Evolutionary conservation across 257 asterid species (phyloP).

Genomic region (Solanum microdontum): DNA sequence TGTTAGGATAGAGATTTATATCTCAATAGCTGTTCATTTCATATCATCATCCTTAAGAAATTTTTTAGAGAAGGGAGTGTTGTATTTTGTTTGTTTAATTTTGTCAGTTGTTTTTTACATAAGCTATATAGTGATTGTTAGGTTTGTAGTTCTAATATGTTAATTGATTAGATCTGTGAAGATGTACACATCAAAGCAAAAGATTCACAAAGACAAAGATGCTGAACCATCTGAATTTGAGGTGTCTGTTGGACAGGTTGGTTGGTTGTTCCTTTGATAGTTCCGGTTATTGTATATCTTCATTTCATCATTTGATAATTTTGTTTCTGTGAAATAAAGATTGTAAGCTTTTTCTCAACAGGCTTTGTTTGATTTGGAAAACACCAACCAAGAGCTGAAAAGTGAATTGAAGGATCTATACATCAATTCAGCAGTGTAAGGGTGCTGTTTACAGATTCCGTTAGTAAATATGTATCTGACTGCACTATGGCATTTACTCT

Average conservation of each 20-base stretch:
- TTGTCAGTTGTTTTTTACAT: not conserved
- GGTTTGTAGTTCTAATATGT: not conserved
- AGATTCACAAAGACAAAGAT: conserved; percentile 68
- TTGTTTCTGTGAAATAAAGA: not conserved
- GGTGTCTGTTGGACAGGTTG: conserved; percentile 77
- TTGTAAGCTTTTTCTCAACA: not conserved
- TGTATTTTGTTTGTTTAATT: not conserved
- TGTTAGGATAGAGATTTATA: not conserved
- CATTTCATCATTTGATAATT: not conserved
- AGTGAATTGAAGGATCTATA: conserved; percentile 78
- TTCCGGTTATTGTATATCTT: not conserved
- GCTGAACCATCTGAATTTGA: conserved; percentile 87
- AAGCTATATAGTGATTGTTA: not conserved
- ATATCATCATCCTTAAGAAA: not conserved
- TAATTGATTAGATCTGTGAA: conserved; percentile 22
- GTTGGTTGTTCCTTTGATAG: not conserved
- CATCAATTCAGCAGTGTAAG: conserved; percentile 76
- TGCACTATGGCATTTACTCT: not conserved
- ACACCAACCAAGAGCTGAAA: conserved; percentile 73
- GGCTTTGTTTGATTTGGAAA: conserved; percentile 84
- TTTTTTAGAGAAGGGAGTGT: not conserved
- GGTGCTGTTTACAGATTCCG: not conserved
- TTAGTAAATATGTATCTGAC: not conserved
- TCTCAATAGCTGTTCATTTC: not conserved
- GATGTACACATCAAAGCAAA: conserved; percentile 64